These are phyloP conservation scores for Tephrocybe sp. DNA, from an alignment of 768 basidiomycete species.

Conservation along the genomic window DNA sequence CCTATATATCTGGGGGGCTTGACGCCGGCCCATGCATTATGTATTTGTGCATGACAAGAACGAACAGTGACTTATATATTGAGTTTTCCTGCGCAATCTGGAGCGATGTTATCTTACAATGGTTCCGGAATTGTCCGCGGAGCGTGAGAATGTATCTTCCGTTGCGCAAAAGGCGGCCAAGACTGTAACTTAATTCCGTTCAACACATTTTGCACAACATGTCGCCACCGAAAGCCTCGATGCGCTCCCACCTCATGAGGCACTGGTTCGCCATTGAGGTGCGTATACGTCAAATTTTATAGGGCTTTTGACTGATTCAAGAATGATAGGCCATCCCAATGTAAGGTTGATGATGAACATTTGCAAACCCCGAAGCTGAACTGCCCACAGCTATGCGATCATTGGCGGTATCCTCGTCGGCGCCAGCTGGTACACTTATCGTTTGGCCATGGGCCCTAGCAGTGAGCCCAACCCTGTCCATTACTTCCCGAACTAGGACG, in stretches of 20 bases:
- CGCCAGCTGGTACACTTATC: slow-evolving; percentile 66
- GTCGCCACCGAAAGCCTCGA: slow-evolving; percentile 19
- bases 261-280: slow-evolving; percentile 80
- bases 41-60: slow-evolving; percentile 30
- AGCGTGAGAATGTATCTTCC: slow-evolving; percentile 28
- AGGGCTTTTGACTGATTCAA: slow-evolving; percentile 4
- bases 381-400: slow-evolving; percentile 43
- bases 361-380: slow-evolving; percentile 11
- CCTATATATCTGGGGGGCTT: slow-evolving; percentile 27
- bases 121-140: slow-evolving; percentile 36
- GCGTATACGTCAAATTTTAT: slow-evolving; percentile 16
- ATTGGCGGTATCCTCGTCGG: slow-evolving; percentile 53
- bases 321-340: slow-evolving; percentile 48
- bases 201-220: slow-evolving; percentile 12
- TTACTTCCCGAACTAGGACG: not conserved
- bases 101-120: no score
- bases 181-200: slow-evolving; percentile 1
- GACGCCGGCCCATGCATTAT: slow-evolving; percentile 28
- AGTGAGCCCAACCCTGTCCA: slow-evolving; percentile 36
- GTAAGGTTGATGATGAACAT: slow-evolving; percentile 29
- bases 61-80: slow-evolving; percentile 8
- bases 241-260: slow-evolving; percentile 49
- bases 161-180: slow-evolving; percentile 11
- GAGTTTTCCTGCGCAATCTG: not conserved
- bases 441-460: slow-evolving; percentile 59